phyloP scores from a whole-genome alignment of 78 protist genomes.

The slime mould (Dictyostelium discoideum) region DNA sequence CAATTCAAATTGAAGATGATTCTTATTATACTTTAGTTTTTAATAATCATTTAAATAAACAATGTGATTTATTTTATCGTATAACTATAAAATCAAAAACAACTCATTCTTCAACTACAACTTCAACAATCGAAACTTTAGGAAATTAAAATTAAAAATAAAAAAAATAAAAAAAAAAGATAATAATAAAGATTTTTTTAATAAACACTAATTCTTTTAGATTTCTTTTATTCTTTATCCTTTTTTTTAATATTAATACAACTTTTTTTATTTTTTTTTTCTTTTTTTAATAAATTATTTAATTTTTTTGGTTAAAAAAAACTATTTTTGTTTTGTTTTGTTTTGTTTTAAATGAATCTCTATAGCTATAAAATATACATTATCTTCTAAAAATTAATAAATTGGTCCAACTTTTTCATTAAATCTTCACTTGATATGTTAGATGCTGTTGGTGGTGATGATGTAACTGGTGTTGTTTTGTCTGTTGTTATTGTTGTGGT shows the following conservation, averaged over 20 bases:
- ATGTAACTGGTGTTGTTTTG: not conserved
- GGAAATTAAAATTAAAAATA: not conserved
- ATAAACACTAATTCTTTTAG: not conserved
- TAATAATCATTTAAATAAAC: slow-evolving; percentile 21
- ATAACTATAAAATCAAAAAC: slow-evolving; percentile 18
- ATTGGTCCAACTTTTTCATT: not conserved
- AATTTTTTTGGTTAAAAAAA: too few species aligned
- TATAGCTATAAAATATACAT: not conserved
- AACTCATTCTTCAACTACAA: not conserved
- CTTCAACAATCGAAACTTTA: not conserved
- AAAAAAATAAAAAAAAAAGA: not conserved
- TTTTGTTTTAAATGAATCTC: not conserved
- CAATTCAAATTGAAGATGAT: slow-evolving; percentile 14
- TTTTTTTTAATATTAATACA: not conserved
- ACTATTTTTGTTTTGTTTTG: too few species aligned
- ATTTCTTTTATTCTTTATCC: not conserved
- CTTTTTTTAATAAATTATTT: not conserved
- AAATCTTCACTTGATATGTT: not conserved
- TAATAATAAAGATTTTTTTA: not conserved
- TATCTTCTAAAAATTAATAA: not conserved
- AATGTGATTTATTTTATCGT: slow-evolving; percentile 13
- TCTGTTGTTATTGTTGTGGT: not conserved
- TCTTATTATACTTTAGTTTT: not conserved
- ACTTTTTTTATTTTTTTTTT: not conserved
- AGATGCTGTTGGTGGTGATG: not conserved